phyloP scores from a whole-genome alignment of 1,284 basidiomycete genomes.

The Cutaneotrichosporon sp. region DNA sequence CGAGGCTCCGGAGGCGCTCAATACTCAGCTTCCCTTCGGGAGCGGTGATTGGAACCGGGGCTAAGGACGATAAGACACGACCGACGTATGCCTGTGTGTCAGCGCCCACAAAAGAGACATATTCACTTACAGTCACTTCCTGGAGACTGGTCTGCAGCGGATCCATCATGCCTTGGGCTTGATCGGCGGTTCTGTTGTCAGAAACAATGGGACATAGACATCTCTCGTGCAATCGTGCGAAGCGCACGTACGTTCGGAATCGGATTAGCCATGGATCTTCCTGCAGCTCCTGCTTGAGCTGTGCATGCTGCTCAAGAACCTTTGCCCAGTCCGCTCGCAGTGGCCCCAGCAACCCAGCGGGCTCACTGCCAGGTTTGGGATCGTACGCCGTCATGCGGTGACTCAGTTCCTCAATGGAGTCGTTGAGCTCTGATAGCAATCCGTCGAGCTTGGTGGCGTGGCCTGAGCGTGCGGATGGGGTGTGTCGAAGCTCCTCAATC shows the following conservation, averaged over 20 bases:
- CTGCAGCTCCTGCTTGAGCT: conserved; percentile 79
- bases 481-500: conserved; percentile 39
- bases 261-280: conserved; percentile 94
- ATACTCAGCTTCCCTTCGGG: conserved; percentile 29
- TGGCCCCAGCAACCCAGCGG: not conserved
- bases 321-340: conserved; percentile 64
- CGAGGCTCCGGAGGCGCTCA: conserved; percentile 20
- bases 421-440: conserved; percentile 20
- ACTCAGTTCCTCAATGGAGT: conserved; percentile 10
- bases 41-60: conserved; percentile 23
- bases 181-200: conserved; percentile 53
- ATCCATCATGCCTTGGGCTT: conserved; percentile 94
- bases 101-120: not conserved
- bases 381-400: conserved; percentile 7
- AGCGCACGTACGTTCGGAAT: conserved; percentile 70
- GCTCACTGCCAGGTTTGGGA: not conserved
- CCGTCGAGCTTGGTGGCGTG: conserved; percentile 35
- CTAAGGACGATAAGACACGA: conserved; percentile 20
- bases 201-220: not conserved
- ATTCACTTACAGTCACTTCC: conserved; percentile 29
- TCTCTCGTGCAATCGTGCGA: not conserved
- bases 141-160: conserved; percentile 68
- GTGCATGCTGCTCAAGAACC: conserved; percentile 72
- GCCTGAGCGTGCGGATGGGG: conserved; percentile 51
- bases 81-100: conserved; percentile 30